Conservation (phyloP, 1,139 yeast species). For the Entelexis sorbosivorans region DNA sequence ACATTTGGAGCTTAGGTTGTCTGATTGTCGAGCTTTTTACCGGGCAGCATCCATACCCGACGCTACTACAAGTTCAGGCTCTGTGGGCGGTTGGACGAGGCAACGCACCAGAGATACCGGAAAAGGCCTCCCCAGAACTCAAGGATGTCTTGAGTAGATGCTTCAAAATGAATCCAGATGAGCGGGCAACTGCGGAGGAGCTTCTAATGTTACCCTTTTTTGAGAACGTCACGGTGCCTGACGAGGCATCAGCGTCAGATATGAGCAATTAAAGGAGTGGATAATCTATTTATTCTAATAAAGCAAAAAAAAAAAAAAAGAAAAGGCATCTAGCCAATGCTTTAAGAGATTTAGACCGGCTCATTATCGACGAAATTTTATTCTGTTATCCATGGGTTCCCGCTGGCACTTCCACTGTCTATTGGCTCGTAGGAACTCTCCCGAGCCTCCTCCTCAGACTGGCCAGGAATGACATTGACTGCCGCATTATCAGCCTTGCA, state of each 20-base stretch:
- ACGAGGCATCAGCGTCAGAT: background rate
- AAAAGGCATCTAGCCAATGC: background rate
- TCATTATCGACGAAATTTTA: too few species aligned
- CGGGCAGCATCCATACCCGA: slow-evolving; percentile 75
- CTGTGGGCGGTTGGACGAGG: slow-evolving; percentile 46
- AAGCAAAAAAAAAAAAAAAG: background rate
- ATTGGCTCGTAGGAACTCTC: background rate
- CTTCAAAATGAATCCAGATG: slow-evolving; percentile 47
- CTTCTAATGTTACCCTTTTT: slow-evolving; percentile 48
- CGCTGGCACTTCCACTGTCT: background rate
- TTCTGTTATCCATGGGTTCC: background rate
- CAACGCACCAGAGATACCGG: slow-evolving; percentile 49
- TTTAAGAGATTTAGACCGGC: too few species aligned
- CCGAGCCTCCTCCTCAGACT: background rate
- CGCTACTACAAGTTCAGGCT: slow-evolving; percentile 70
- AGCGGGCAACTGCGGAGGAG: slow-evolving; percentile 50
- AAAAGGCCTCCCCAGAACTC: slow-evolving; percentile 36
- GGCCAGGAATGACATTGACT: background rate
- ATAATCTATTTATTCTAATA: background rate
- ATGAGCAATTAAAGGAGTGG: background rate
- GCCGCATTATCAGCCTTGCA: slow-evolving; percentile 1
- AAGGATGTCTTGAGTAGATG: slow-evolving; percentile 56
- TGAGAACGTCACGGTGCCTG: background rate
- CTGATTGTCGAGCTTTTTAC: slow-evolving; percentile 69
- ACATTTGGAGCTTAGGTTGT: slow-evolving; percentile 92